Base-by-base conservation (phyloP, 129 eudicot genomes). In the Artemisia tridentata region DNA sequence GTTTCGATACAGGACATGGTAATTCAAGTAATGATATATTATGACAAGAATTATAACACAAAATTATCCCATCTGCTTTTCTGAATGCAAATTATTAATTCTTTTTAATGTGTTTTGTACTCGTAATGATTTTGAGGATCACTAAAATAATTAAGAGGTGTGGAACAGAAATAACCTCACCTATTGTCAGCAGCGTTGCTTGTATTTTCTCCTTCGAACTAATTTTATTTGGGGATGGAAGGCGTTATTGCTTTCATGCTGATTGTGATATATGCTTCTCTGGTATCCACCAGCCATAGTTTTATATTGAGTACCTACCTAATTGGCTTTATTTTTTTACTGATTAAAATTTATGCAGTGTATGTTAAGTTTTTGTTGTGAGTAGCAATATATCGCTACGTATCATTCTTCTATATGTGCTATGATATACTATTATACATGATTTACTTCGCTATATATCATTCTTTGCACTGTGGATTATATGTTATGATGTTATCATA, bases 391-490 rank as follows among this genome's bases (percentile, higher is more conserved):
- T 23, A 21, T 25, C 45, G 12, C 7, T 25, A 25, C 45, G 65
- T 9, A 43, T 41, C 65, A 3, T 38, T 38, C 45, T 7, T 71
- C 16, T 71, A 11, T 19, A 43, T 56, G 55, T 31, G 16, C 3
- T 13, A 7, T 43, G 55, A 71, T 59, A 43, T 71, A 56, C 75
- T 71, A 71, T 14, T 38, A 17, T 58, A 47, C 76, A 45, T 59
- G 48, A 58, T 41, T 70, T 70, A 10, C 53, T 70, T 55, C 43
- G 65, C 58, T 43, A 71, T 71, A 2, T 57, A 66, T 57, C 67
- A 71, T 71, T 18, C n/a, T 56, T 57, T 71, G 20, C 75, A 45
- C 4, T 18, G 10, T 43, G 15, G 75, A 43, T 43, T 69, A 53
- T 69, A 65, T 53, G 73, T 53, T 34, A 34, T 38, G 53, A 65